These are phyloP conservation scores for Musa beccarii DNA, from an alignment of 176 grass and related monocot species.

Conservation along the genomic window DNA sequence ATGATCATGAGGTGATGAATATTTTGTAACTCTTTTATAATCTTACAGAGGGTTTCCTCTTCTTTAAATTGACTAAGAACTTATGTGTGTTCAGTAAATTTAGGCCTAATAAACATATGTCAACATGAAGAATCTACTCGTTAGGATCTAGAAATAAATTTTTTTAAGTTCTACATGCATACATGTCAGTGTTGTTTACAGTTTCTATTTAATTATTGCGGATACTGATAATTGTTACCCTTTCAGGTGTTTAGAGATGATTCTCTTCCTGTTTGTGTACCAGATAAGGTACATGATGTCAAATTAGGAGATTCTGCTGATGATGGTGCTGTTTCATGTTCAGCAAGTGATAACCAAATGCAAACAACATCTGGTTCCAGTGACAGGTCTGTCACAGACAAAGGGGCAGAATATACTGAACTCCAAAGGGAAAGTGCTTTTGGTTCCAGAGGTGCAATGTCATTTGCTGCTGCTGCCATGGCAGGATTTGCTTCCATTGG, in stretches of 20 bases:
- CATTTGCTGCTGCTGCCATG: constrained; percentile 84
- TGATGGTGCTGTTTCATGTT: constrained; percentile 45
- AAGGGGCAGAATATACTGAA: constrained; percentile 37
- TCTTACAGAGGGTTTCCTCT: too few relatives aligned
- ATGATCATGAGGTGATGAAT: constrained; percentile 47
- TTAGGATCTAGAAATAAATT: too few relatives aligned
- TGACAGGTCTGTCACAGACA: constrained; percentile 30
- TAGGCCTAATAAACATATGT: too few relatives aligned
- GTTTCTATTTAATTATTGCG: neutral
- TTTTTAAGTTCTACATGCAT: too few relatives aligned
- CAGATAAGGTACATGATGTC: constrained; percentile 72
- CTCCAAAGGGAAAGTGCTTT: constrained; percentile 48
- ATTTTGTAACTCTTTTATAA: neutral
- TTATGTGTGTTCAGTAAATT: too few relatives aligned
- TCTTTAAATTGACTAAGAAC: too few relatives aligned
- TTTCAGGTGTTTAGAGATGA: constrained; percentile 54
- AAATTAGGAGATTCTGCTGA: constrained; percentile 36
- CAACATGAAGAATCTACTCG: too few relatives aligned
- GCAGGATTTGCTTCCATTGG: constrained; percentile 68
- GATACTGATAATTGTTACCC: constrained; percentile 13
- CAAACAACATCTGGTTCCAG: constrained; percentile 43
- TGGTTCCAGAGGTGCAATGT: constrained; percentile 59
- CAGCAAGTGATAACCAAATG: constrained; percentile 40
- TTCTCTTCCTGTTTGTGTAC: constrained; percentile 56
- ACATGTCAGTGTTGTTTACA: neutral